These are phyloP conservation scores for Ajuga reptans DNA, from an alignment of 305 asterid species.

Conservation along the genomic window DNA sequence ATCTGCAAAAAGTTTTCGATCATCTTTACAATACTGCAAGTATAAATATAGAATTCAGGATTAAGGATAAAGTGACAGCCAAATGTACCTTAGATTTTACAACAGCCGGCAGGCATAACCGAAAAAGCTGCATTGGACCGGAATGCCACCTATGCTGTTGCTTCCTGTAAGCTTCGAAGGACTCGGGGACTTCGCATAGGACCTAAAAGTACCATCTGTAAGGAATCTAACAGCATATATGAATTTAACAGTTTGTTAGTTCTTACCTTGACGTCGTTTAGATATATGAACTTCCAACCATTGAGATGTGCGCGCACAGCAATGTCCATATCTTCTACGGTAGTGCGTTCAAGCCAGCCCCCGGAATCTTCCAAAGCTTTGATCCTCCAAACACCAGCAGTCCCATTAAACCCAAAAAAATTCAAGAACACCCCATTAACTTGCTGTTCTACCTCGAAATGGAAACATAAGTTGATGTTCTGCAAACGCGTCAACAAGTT, in stretches of 20 bases:
- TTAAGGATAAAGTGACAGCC: background rate
- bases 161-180: slow-evolving; percentile 58
- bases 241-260: too few relatives aligned
- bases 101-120: slow-evolving; percentile 50
- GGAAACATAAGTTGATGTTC: slow-evolving; percentile 56
- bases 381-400: slow-evolving; percentile 77
- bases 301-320: slow-evolving; percentile 69
- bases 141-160: slow-evolving; percentile 76
- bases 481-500: slow-evolving; percentile 65
- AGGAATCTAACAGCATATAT: background rate
- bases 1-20: slow-evolving; percentile 30
- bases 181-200: slow-evolving; percentile 60
- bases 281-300: slow-evolving; percentile 58
- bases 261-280: slow-evolving; percentile 68
- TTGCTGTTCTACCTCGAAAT: slow-evolving; percentile 75
- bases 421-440: slow-evolving; percentile 66
- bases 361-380: slow-evolving; percentile 70
- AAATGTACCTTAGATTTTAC: slow-evolving; percentile 43
- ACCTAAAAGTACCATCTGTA: slow-evolving; percentile 26
- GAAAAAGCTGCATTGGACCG: slow-evolving; percentile 69
- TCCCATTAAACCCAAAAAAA: slow-evolving; percentile 66
- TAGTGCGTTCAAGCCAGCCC: slow-evolving; percentile 72
- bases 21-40: too few relatives aligned
- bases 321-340: slow-evolving; percentile 68
- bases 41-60: too few relatives aligned